Evolutionary conservation across 768 basidiomycete species (phyloP), one percentile per base, ranked within the genome.

Genomic region (Daedaleopsis nitida): DNA sequence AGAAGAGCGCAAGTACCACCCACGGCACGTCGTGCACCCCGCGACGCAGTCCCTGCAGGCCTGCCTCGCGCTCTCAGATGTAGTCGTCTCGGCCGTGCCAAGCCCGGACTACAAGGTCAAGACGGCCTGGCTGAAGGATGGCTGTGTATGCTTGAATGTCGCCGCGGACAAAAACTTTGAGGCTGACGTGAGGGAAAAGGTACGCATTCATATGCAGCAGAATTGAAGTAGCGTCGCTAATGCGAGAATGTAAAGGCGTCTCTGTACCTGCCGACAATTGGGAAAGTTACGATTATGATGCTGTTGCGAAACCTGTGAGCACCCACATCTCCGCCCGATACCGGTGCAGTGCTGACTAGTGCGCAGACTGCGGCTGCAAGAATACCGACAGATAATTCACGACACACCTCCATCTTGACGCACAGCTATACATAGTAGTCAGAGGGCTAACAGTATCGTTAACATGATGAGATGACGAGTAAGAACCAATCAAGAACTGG

Each of bases 151-250:
- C 65, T 75, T 98, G 59, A 98, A 98, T 69, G 91, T 99, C 21
- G 89, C 94, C 17, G 87, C 91, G 0, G 95, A 96, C 68, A 98
- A 96, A 80, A 99, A 99, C 73, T 99, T 98, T 68, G 94, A 96
- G 71, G 86, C 85, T 63, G 90, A 96, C 68, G 88, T 99, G 19
- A 81, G 94, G 62, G 94, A 96, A 19, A 94, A 95, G 84, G 95
- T 93, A 66, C 56, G 80, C 27, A 32, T 32, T 32, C 27, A 32
- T 7, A 32, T 32, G 27, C 27, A 32, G 27, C 27, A 7, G 27
- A 32, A 32, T 32, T 7, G 27, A 7, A 32, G 27, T 32, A 32
- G 27, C 7, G 27, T 32, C 27, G 27, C 27, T 32, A 7, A 32
- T 32, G 27, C 27, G 27, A 32, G 27, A 32, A 32, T 32, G 27